phyloP scores from a whole-genome alignment of 2,329 filamentous ascomycete genomes.

The Neospermospora avenae region DNA sequence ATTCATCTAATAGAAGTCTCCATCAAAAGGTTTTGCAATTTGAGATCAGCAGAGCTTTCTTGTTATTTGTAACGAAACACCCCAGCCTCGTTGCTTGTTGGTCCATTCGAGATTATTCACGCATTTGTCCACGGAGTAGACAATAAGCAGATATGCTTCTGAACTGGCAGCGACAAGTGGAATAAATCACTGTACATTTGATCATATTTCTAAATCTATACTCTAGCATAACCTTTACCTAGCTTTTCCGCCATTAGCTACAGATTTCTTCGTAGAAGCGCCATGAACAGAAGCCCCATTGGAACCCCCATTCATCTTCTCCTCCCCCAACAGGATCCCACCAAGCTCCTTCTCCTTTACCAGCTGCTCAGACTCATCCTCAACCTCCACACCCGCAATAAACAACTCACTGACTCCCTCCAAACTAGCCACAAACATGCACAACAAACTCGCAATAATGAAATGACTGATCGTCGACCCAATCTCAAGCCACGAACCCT shows the following conservation, averaged over 20 bases:
- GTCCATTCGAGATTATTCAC: no score
- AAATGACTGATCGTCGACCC: conserved; percentile 97
- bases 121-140: no score
- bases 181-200: background rate
- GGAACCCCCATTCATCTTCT: conserved; percentile 9
- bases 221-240: background rate
- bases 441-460: conserved; percentile 82
- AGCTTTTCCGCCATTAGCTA: background rate
- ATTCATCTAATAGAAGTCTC: no score
- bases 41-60: no score
- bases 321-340: conserved; percentile 16
- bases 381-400: conserved; percentile 74
- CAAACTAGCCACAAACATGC: conserved; percentile 84
- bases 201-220: background rate
- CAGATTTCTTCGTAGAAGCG: background rate
- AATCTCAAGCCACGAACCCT: conserved; percentile 96
- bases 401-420: conserved; percentile 84
- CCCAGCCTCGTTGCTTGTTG: no score
- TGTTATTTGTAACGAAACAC: no score
- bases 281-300: conserved; percentile 1
- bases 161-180: background rate
- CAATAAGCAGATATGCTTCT: no score
- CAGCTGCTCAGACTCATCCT: conserved; percentile 28
- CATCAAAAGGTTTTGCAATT: no score
- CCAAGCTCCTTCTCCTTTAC: conserved; percentile 32